These are phyloP conservation scores for Vitis rupestris DNA, from an alignment of 164 flowering plant genomes.

Conservation along the genomic window DNA sequence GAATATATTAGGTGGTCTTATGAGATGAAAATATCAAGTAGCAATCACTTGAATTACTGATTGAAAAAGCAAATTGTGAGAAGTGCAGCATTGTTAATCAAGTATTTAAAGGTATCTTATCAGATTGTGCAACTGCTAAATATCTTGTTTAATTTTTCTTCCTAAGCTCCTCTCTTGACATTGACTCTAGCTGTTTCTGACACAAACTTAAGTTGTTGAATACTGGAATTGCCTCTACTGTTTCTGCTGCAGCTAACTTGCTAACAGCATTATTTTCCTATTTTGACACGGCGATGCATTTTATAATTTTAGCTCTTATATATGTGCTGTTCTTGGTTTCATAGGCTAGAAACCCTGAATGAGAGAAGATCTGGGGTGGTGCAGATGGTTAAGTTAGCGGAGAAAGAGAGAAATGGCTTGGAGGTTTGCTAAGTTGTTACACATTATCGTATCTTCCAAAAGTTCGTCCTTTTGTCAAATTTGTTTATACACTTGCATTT, in stretches of 20 bases:
- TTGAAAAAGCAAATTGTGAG: too few relatives aligned
- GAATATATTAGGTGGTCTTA: too few relatives aligned
- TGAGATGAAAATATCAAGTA: too few relatives aligned
- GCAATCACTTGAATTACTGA: too few relatives aligned
- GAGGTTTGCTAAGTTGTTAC: conserved; percentile 52
- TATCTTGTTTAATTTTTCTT: too few relatives aligned
- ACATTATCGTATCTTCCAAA: neutral
- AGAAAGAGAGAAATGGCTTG: conserved; percentile 88
- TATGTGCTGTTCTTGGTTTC: neutral
- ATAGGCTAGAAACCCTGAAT: conserved; percentile 78
- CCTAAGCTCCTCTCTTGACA: too few relatives aligned
- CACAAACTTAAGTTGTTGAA: neutral
- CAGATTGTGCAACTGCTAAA: too few relatives aligned
- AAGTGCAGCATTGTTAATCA: too few relatives aligned
- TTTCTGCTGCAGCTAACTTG: neutral
- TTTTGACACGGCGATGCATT: neutral
- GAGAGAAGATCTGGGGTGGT: conserved; percentile 92
- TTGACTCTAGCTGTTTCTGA: too few relatives aligned
- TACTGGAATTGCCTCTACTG: neutral
- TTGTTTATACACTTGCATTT: neutral
- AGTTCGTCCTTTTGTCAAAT: neutral
- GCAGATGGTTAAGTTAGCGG: conserved; percentile 97
- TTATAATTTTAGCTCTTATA: neutral
- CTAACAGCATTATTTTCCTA: neutral
- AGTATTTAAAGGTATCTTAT: too few relatives aligned